Evolutionary conservation across 2,329 filamentous ascomycete genomes (phyloP), one percentile per base, ranked within the genome.

Genomic region (Cryphonectria naterciae): DNA sequence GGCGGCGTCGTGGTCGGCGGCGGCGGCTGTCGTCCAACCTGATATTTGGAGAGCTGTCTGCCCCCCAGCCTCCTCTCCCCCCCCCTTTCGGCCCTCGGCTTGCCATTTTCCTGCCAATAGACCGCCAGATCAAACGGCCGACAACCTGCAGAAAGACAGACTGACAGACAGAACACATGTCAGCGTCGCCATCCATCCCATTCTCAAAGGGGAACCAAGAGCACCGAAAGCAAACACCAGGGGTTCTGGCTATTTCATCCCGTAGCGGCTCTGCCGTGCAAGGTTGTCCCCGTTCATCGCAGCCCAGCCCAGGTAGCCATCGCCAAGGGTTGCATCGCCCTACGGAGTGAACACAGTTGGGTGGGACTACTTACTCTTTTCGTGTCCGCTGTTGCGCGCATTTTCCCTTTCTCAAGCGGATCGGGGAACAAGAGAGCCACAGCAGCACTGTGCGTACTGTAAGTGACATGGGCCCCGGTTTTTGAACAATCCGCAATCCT

Each of bases 271-370:
- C 65, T 67, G 49, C 65, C 49, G 54, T 60, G 54, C 65, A 67
- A 67, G 54, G 65, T 61, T 67, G 39, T 35, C 35, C 65, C 52
- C 17, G 17, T 62, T 35, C 32, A 32, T 32, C 32, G 32, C 32
- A 35, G 63, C 17, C 41, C 63, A 65, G 43, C 11, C 32, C 32
- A 37, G 58, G 41, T 6, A 58, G 35, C 69, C 32, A 71, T 68
- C 49, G 25, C 65, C 66, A 61, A 62, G 63, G 69, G 69, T 71
- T 68, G 61, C 69, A 71, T 68, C 69, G 69, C 68, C 63, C 66
- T 49, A 67, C 52, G 69, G 66, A 65, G 46, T 22, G 19, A n/a
- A n/a, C 15, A 49, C 64, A 64, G 37, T 39, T 39, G 69, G 52
- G 66, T 68, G 54, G 54, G 28, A 32, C 46, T 49, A n/a, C 46